A percentile compares a stretch with the other conserved stretches of the same genome.
These are phyloP conservation scores for Parastagonospora avenae DNA, from an alignment of 2,329 filamentous ascomycete species.

Conservation along the genomic window DNA sequence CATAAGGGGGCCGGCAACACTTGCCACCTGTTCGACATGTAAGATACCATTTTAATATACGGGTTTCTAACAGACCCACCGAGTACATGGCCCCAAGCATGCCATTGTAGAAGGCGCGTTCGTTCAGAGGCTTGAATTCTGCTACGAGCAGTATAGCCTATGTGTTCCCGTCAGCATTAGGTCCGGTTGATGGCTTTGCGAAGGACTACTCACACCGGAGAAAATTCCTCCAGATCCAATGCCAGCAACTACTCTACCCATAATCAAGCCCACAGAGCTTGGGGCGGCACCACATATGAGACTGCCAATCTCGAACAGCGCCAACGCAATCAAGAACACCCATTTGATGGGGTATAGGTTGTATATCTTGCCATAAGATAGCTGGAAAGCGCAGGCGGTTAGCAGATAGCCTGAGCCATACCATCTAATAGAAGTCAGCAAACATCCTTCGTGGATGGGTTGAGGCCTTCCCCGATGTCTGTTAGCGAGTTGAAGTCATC, in stretches of 20 bases:
- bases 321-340: constrained; percentile 38
- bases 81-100: constrained; percentile 51
- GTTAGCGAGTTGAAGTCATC: constrained; percentile 26
- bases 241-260: constrained; percentile 54
- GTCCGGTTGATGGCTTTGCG: background rate
- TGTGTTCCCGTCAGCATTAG: background rate
- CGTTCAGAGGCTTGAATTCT: constrained; percentile 46
- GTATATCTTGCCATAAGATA: constrained; percentile 49
- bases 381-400: constrained; percentile 50
- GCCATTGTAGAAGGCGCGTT: constrained; percentile 51
- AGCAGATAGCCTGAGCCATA: constrained; percentile 48
- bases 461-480: constrained; percentile 9
- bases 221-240: constrained; percentile 53
- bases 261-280: constrained; percentile 50
- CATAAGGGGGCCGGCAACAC: constrained; percentile 23
- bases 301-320: constrained; percentile 49
- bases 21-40: constrained; percentile 30
- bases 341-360: constrained; percentile 2
- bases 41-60: no score
- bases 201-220: constrained; percentile 40
- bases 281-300: constrained; percentile 46
- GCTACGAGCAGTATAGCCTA: constrained; percentile 41
- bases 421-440: constrained; percentile 12
- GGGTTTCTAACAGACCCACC: no score
- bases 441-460: background rate